A percentile compares a stretch with the other conserved stretches of the same genome.
Conservation (phyloP, 1,284 basidiomycete genomes). For the Cystobasidium slooffiae region DNA sequence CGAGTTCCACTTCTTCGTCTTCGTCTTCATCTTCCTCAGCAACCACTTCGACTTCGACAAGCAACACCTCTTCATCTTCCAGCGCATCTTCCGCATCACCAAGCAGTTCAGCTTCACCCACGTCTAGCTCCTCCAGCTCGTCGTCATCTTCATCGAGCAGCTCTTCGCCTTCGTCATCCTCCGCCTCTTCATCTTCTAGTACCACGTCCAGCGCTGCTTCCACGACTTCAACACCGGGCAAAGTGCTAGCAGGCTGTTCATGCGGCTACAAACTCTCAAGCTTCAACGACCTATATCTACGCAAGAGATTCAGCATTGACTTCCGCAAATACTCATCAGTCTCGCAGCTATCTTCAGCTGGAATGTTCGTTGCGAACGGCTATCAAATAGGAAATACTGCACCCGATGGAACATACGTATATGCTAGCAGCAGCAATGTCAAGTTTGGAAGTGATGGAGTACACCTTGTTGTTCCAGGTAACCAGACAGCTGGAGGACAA, state of each 20-base stretch:
- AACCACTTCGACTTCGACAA: not conserved
- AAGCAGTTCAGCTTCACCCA: not conserved
- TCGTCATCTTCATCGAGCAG: not conserved
- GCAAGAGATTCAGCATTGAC: constrained; percentile 3
- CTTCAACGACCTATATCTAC: constrained; percentile 11
- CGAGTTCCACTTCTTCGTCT: constrained; percentile 6
- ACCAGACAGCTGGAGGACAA: constrained; percentile 18
- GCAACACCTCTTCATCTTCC: not conserved
- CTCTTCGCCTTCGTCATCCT: not conserved
- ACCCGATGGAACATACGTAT: constrained; percentile 19
- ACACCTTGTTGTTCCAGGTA: constrained; percentile 37
- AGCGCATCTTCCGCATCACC: not conserved
- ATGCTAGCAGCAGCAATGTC: not conserved
- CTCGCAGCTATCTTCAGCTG: not conserved
- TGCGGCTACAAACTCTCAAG: constrained; percentile 10
- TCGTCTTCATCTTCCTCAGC: constrained; percentile 11
- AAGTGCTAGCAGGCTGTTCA: not conserved
- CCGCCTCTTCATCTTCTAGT: not conserved
- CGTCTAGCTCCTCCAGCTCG: not conserved
- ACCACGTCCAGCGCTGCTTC: not conserved
- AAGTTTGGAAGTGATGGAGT: constrained; percentile 13
- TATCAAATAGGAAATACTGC: constrained; percentile 26
- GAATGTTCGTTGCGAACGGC: constrained; percentile 2
- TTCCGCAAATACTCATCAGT: constrained; percentile 11
- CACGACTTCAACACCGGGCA: not conserved